phyloP scores from a whole-genome alignment of 2,329 filamentous ascomycete species.

The Diplocarpon rosae region DNA sequence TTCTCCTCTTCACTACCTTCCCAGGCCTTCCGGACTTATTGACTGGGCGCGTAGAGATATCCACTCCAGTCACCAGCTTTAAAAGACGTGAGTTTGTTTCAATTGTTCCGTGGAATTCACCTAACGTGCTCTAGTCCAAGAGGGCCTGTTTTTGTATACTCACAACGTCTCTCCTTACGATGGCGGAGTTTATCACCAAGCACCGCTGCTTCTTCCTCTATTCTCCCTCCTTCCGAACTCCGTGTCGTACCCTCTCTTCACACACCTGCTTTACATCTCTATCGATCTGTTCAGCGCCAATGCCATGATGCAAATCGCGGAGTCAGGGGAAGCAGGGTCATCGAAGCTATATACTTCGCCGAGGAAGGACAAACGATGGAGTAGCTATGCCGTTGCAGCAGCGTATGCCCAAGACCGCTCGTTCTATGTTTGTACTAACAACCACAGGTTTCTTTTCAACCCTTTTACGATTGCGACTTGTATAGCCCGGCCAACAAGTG shows the following conservation, averaged over 20 bases:
- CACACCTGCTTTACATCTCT: conserved; percentile 67
- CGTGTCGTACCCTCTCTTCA: conserved; percentile 56
- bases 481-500: conserved; percentile 75
- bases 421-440: neutral
- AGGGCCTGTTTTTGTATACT: conserved; percentile 90
- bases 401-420: conserved; percentile 41
- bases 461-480: conserved; percentile 89
- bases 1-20: conserved; percentile 71
- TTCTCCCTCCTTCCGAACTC: conserved; percentile 78
- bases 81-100: conserved; percentile 63
- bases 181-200: conserved; percentile 73
- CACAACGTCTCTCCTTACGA: conserved; percentile 97
- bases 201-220: conserved; percentile 79
- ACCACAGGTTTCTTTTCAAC: conserved; percentile 73
- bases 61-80: conserved; percentile 94
- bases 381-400: conserved; percentile 64
- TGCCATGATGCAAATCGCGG: conserved; percentile 67
- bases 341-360: conserved; percentile 70
- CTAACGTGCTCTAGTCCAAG: conserved; percentile 58
- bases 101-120: neutral
- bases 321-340: conserved; percentile 66
- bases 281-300: conserved; percentile 76
- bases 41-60: conserved; percentile 88
- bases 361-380: conserved; percentile 64
- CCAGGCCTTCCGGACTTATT: conserved; percentile 75